Percentiles rank a stretch among this genome's conserved stretches.
Conservation (phyloP, 2,329 filamentous ascomycete genomes). For the Corinectria fuckeliana region DNA sequence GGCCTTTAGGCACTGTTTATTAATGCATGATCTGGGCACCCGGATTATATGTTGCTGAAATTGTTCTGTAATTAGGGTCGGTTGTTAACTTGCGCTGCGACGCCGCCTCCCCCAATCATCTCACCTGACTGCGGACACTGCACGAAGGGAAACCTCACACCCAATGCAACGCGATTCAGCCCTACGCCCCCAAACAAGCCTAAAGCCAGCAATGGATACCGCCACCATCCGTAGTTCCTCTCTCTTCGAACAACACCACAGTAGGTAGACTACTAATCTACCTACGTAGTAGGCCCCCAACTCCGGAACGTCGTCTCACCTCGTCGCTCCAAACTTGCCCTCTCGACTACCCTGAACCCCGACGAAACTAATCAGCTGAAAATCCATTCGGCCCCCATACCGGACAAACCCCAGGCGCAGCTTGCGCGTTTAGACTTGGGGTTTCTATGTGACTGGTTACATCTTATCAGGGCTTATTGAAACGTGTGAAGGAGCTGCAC, state of each 20-base stretch:
- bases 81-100: not conserved
- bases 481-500: slow-evolving; percentile 12
- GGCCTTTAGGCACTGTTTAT: too few relatives aligned
- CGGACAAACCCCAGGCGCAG: not conserved
- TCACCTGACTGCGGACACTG: not conserved
- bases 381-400: not conserved
- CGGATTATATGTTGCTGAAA: too few relatives aligned
- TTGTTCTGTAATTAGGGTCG: too few relatives aligned
- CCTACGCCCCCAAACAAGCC: not conserved
- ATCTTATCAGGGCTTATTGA: not conserved
- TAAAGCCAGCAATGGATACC: not conserved
- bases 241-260: too few relatives aligned
- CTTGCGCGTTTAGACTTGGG: not conserved
- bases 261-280: too few relatives aligned
- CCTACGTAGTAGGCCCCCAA: not conserved
- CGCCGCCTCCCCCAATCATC: not conserved
- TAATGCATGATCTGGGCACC: too few relatives aligned
- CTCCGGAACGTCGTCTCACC: not conserved
- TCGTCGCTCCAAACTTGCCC: not conserved
- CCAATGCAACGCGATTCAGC: not conserved
- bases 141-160: not conserved
- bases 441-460: not conserved
- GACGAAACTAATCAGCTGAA: not conserved
- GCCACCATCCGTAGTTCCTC: slow-evolving; percentile 12
- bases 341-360: not conserved